Conservation (phyloP, 2,329 filamentous ascomycete genomes). For the Sporothrix brunneoviolacea region DNA sequence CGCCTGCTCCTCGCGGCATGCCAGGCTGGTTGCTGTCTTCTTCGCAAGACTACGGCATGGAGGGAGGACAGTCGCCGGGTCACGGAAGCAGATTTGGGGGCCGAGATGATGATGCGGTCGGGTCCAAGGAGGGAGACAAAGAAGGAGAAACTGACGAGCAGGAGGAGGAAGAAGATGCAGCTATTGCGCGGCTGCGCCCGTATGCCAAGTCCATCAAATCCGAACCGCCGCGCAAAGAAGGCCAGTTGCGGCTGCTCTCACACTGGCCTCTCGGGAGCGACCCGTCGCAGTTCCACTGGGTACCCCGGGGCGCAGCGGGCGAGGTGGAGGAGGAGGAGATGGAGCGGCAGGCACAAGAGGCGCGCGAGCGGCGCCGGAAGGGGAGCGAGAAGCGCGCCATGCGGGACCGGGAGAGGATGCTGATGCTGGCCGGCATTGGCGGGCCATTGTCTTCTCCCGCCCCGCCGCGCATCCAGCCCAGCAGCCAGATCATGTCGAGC, state of each 20-base stretch:
- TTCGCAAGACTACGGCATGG: conserved; percentile 10
- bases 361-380: conserved; percentile 23
- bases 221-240: conserved; percentile 20
- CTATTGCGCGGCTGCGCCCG: conserved; percentile 28
- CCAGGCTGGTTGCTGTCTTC: conserved; percentile 11
- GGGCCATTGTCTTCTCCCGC: conserved; percentile 7
- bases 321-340: conserved; percentile 15
- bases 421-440: conserved; percentile 7
- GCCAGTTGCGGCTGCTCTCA: conserved; percentile 24
- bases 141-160: conserved; percentile 1
- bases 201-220: conserved; percentile 27
- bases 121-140: not conserved
- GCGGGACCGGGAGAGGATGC: conserved; percentile 19
- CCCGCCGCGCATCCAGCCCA: conserved; percentile 10
- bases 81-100: too few relatives aligned
- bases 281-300: conserved; percentile 28
- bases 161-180: conserved; percentile 21
- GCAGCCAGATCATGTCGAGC: not conserved
- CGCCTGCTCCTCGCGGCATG: conserved; percentile 5
- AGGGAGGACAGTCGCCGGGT: not conserved
- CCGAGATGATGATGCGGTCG: not conserved
- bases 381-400: conserved; percentile 23
- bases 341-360: conserved; percentile 15
- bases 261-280: conserved; percentile 32
- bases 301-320: conserved; percentile 10